phyloP scores from a whole-genome alignment of 139 green algal genomes.

The Picocystis salinarum region DNA sequence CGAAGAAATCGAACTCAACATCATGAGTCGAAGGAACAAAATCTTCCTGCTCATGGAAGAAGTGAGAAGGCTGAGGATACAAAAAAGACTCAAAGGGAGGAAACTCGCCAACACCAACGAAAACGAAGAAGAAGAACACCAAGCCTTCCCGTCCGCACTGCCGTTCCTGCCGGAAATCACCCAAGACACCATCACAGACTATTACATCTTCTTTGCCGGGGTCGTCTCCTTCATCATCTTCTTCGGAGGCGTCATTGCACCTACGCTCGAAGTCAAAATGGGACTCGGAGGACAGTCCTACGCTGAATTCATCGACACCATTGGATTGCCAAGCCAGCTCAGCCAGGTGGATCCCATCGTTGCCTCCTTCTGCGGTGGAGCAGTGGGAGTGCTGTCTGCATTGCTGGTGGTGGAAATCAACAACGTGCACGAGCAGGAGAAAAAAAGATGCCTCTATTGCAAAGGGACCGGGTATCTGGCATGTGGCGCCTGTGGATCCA shows the following conservation, averaged over 20 bases:
- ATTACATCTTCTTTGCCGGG: slow-evolving; percentile 52
- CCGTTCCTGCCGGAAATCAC: slow-evolving; percentile 77
- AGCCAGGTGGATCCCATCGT: slow-evolving; percentile 91
- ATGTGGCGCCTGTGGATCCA: slow-evolving; percentile 67
- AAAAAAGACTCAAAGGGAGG: slow-evolving; percentile 65
- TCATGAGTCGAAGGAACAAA: slow-evolving; percentile 49
- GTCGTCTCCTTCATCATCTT: slow-evolving; percentile 60
- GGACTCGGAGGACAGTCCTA: slow-evolving; percentile 81
- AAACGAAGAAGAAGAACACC: slow-evolving; percentile 12
- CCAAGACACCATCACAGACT: slow-evolving; percentile 60
- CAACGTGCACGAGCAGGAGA: slow-evolving; percentile 68
- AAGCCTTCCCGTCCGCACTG: slow-evolving; percentile 24
- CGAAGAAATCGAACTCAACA: slow-evolving; percentile 53
- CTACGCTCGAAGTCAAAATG: slow-evolving; percentile 74
- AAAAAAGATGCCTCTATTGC: slow-evolving; percentile 56
- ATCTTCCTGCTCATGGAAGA: slow-evolving; percentile 98
- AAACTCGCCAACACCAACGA: slow-evolving; percentile 2
- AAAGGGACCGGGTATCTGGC: slow-evolving; percentile 74
- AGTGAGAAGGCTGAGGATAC: slow-evolving; percentile 78
- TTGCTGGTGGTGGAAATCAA: slow-evolving; percentile 91
- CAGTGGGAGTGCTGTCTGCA: slow-evolving; percentile 76
- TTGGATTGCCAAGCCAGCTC: slow-evolving; percentile 78
- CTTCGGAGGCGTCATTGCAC: slow-evolving; percentile 81
- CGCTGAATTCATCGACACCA: slow-evolving; percentile 66
- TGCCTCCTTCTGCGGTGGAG: slow-evolving; percentile 88